phyloP scores from a whole-genome alignment of 129 eudicot species.

The Pulicaria dysenterica region DNA sequence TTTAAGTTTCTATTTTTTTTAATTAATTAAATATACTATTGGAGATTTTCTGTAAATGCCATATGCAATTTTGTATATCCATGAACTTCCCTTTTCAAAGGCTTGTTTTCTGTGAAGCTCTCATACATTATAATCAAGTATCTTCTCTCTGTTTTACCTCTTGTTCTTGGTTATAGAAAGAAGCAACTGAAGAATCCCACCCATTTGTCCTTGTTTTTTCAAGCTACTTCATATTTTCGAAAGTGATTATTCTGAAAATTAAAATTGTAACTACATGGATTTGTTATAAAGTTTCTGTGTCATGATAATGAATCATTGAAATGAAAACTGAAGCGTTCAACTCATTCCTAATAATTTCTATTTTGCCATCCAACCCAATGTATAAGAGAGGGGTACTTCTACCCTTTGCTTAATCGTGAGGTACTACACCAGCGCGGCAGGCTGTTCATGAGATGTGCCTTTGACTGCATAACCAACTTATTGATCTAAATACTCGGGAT shows the following conservation, averaged over 20 bases:
- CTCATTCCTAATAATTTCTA: background rate
- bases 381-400: background rate
- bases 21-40: background rate
- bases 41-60: too few relatives aligned
- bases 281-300: background rate
- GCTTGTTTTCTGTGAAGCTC: constrained; percentile 1
- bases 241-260: background rate
- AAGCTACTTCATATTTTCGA: background rate
- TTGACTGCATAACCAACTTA: background rate
- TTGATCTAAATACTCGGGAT: background rate
- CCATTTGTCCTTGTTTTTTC: background rate
- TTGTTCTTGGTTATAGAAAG: background rate
- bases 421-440: background rate
- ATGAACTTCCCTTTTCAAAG: background rate
- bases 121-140: background rate
- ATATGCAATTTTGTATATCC: background rate
- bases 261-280: background rate
- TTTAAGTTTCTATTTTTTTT: constrained; percentile 1
- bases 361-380: background rate
- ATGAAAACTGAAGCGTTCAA: background rate
- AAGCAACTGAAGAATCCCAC: background rate
- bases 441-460: background rate
- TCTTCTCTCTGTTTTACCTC: background rate
- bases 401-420: background rate
- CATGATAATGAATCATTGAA: background rate